Base-by-base conservation (phyloP, 2,329 filamentous ascomycete species). In the Penicillium sp. region DNA sequence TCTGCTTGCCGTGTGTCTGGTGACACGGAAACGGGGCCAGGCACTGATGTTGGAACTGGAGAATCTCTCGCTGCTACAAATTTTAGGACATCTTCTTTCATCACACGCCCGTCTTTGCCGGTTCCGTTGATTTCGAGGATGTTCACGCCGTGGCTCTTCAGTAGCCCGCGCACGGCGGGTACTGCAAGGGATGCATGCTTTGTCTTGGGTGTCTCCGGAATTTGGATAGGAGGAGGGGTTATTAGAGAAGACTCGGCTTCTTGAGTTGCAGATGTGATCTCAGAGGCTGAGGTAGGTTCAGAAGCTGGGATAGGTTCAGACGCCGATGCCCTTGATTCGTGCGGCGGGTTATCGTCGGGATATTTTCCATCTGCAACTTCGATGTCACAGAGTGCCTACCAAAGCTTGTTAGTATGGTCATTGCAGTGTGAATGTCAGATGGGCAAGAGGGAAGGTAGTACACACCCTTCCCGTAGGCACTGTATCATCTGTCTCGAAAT, bases 401-500 rank as follows among this genome's bases (percentile, higher is more conserved):
- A 13, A 21, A 41, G 15, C 13, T 2, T 50, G 40, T 67, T 48
- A 72, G 61, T 45, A 35, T 38, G 7, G 19, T 19, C 9, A n/a
- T 31, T 27, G 25, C 8, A 46, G 13, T 27, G 4, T 15, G 33
- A 21, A 2, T 9, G 0, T 6, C n/a, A 7, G 43, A 4, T 17
- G 7, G 2, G 0, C 7, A 19, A 45, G 12, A 19, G 13, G n/a
- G 8, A 21, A 29, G 7, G 3, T 33, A 29, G 2, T 27, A 31
- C 50, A 51, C 73, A 84, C 82, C 75, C 81, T 93, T 65, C 94
- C 94, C 27, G 97, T 95, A 71, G 91, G 91, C 51, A 93, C 93
- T 84, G 97, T 96, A 67, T 97, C 94, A 64, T 96, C 94, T 33
- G 92, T 88, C 62, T 97, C 92, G 75, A 96, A 97, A 77, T 97